Conservation (phyloP, 139 green algal genomes). For the Zygnema circumcarinatum region DNA sequence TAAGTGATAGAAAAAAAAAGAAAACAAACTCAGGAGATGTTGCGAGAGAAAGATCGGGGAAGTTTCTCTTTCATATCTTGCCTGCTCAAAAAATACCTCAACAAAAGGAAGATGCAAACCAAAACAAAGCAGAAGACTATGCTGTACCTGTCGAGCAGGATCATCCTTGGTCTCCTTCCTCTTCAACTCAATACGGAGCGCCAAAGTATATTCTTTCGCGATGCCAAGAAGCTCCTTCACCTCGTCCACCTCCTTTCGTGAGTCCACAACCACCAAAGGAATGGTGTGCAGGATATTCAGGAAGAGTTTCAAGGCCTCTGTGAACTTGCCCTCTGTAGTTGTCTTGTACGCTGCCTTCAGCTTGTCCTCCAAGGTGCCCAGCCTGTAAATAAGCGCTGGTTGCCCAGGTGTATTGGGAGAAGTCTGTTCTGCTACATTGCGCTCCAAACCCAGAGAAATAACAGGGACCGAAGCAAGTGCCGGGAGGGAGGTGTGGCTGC, state of each 20-base stretch:
- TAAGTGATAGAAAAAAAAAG: too few relatives aligned
- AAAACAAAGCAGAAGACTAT: too few relatives aligned
- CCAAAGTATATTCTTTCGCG: constrained; percentile 90
- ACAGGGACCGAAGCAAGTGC: constrained; percentile 71
- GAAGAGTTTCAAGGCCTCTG: constrained; percentile 87
- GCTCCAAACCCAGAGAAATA: constrained; percentile 77
- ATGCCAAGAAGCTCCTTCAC: constrained; percentile 95
- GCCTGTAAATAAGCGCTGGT: constrained; percentile 79
- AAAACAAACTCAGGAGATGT: too few relatives aligned
- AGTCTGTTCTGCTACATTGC: constrained; percentile 66
- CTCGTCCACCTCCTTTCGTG: constrained; percentile 86
- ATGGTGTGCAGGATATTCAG: constrained; percentile 85
- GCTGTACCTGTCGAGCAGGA: constrained; percentile 16
- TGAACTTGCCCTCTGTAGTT: constrained; percentile 98
- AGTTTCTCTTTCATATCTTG: too few relatives aligned
- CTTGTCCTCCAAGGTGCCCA: constrained; percentile 73
- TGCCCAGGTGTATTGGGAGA: constrained; percentile 67
- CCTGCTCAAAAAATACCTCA: too few relatives aligned
- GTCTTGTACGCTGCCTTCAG: constrained; percentile 85
- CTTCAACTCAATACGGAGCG: constrained; percentile 88
- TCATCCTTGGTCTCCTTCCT: constrained; percentile 77
- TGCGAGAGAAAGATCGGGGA: too few relatives aligned
- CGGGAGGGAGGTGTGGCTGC: constrained; percentile 73
- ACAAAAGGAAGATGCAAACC: too few relatives aligned
- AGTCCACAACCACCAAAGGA: constrained; percentile 89